Base-by-base conservation (phyloP, 1,284 basidiomycete species). In the Ceratobasidium sp. region DNA sequence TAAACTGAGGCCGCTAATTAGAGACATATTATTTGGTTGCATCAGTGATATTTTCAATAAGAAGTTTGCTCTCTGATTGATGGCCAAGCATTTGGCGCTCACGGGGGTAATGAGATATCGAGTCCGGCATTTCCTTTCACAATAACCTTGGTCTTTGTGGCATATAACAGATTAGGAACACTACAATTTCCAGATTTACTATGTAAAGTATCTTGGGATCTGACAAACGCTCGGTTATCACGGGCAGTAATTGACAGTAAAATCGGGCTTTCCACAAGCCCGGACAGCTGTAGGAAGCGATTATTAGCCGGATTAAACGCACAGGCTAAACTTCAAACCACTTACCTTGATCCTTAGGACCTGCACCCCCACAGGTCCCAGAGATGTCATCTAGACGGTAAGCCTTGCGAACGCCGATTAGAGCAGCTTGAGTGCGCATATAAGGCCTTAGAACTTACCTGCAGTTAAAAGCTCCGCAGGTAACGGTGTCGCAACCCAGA, bases 301-400 rank as follows among this genome's bases (percentile, higher is more conserved):
- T 24, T 9, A 51, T 13, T 51, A 49, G 14, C 7, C 14, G 22
- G n/a, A 6, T 51, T 22, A 3, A 6, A 2, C 2, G 49, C 11
- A 9, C n/a, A 6, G 2, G 24, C 13, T 51, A 24, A 51, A 22
- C 11, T 51, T 22, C 4, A 51, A 51, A 24, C 5, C 19, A 51
- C 49, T 51, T 27, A 37, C 56, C 69, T 51, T 62, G 58, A 43
- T 72, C 58, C 19, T 62, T 46, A 8, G 69, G 43, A 58, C 58
- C 69, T 9, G 69, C 53, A 4, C 56, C 56, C 0, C 69, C 56
- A 27, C 69, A 72, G 22, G 69, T 72, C 16, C 58, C 69, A 19
- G 69, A 72, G 24, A 58, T 72, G 46, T 72, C 69, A 19, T 58
- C 69, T 2, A 58, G 69, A 34, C 69, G 69, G 56, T 72, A 72